phyloP scores from a whole-genome alignment of 1,284 basidiomycete species.

The Ustilago shanxiensis region DNA sequence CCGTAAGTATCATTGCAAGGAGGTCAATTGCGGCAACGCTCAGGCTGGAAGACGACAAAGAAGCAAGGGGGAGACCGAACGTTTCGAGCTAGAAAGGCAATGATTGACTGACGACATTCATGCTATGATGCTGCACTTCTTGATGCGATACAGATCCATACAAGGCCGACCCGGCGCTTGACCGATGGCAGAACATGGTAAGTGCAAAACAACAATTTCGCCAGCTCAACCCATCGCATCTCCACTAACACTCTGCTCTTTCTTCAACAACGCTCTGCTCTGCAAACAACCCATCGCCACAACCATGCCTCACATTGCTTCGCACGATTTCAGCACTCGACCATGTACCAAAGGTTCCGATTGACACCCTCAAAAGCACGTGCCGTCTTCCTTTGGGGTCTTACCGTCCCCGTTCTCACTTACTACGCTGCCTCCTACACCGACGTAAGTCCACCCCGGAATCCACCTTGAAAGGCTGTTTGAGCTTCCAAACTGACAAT shows the following conservation, averaged over 20 bases:
- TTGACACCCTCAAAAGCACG: constrained; percentile 57
- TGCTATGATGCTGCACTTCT: background rate
- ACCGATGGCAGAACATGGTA: constrained; percentile 65
- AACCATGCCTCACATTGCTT: background rate
- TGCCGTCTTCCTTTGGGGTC: constrained; percentile 52
- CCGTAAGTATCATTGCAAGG: constrained; percentile 43
- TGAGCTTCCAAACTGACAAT: background rate
- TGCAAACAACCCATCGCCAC: background rate
- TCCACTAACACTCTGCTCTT: no score
- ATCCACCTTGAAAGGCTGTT: background rate
- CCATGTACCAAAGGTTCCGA: constrained; percentile 67
- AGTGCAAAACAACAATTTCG: background rate
- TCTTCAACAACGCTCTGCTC: background rate
- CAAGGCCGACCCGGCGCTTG: constrained; percentile 66
- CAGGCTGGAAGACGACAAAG: background rate
- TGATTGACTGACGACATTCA: background rate
- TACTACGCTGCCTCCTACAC: constrained; percentile 54
- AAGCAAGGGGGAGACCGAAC: background rate
- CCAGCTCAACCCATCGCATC: no score
- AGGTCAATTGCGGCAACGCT: background rate
- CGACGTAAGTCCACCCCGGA: constrained; percentile 49
- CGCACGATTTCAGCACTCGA: constrained; percentile 46
- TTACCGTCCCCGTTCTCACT: constrained; percentile 53
- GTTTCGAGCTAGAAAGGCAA: background rate
- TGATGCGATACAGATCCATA: constrained; percentile 51